phyloP scores from a whole-genome alignment of 441 rosid genomes.

The Hura crepitans region DNA sequence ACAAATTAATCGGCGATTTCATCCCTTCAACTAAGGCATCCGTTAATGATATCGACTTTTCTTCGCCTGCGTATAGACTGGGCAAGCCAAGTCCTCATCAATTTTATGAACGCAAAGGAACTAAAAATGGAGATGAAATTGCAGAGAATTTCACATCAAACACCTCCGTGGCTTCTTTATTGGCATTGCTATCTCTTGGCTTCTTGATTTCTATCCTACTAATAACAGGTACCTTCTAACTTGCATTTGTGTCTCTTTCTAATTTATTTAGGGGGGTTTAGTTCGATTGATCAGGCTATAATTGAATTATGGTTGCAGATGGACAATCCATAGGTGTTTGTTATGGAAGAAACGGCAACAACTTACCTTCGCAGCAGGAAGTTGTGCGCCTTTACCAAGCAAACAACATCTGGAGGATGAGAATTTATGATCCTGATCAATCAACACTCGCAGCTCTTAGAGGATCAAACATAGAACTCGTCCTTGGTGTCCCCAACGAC shows the following conservation, averaged over 20 bases:
- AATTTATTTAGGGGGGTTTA: not conserved
- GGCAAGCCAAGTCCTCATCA: not conserved
- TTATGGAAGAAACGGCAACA: slow-evolving; percentile 33
- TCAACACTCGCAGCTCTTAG: slow-evolving; percentile 39
- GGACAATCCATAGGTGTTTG: slow-evolving; percentile 35
- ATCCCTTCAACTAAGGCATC: not conserved
- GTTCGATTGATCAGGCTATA: not conserved
- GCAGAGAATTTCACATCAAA: not conserved
- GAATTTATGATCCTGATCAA: slow-evolving; percentile 40
- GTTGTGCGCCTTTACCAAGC: slow-evolving; percentile 26
- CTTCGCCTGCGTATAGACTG: not conserved
- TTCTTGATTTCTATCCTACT: slow-evolving; percentile 3
- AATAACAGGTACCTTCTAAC: slow-evolving; percentile 4
- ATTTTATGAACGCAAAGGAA: no score
- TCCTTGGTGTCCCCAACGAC: slow-evolving; percentile 29
- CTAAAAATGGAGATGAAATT: not conserved
- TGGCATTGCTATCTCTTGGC: slow-evolving; percentile 8
- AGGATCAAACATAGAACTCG: slow-evolving; percentile 43
- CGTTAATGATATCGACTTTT: not conserved
- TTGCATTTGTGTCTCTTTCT: not conserved
- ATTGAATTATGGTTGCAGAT: slow-evolving; percentile 13
- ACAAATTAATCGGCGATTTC: not conserved
- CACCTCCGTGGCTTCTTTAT: slow-evolving; percentile 7
- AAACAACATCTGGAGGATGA: slow-evolving; percentile 33
- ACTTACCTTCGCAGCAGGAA: slow-evolving; percentile 32